phyloP scores from a whole-genome alignment of 2,329 filamentous ascomycete genomes.

The Aspergillus sp. region DNA sequence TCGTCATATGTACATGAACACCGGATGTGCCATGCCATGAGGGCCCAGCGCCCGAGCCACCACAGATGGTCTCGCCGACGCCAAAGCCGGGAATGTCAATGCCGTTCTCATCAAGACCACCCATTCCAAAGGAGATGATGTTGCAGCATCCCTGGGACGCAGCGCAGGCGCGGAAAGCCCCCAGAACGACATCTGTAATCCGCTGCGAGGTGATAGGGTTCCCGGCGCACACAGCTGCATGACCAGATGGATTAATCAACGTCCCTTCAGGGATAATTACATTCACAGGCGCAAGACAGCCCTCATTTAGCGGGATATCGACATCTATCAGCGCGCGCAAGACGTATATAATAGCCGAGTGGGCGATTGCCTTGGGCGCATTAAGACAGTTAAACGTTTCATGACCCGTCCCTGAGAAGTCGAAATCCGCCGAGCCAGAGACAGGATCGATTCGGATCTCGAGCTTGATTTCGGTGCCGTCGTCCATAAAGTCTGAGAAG shows the following conservation, averaged over 20 bases:
- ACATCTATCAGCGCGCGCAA: constrained; percentile 75
- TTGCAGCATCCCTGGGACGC: constrained; percentile 80
- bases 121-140: constrained; percentile 73
- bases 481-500: constrained; percentile 77
- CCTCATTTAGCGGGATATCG: constrained; percentile 84
- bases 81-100: constrained; percentile 69
- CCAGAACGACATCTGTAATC: constrained; percentile 79
- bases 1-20: constrained; percentile 85
- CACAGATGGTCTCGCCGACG: constrained; percentile 85
- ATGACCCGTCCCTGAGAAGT: constrained; percentile 74
- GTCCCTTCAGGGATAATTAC: no score
- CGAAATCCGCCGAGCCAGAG: constrained; percentile 75
- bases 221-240: constrained; percentile 82
- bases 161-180: constrained; percentile 75
- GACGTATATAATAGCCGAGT: constrained; percentile 83
- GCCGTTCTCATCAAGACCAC: constrained; percentile 41
- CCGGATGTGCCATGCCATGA: constrained; percentile 74
- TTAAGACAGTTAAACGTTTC: constrained; percentile 81
- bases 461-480: constrained; percentile 74
- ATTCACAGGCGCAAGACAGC: constrained; percentile 51
- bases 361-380: constrained; percentile 77
- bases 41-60: constrained; percentile 73
- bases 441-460: constrained; percentile 72
- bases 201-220: constrained; percentile 79
- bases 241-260: constrained; percentile 64